Evolutionary conservation across 768 basidiomycete genomes (phyloP).

Genomic region (Tubosaeta sp.): DNA sequence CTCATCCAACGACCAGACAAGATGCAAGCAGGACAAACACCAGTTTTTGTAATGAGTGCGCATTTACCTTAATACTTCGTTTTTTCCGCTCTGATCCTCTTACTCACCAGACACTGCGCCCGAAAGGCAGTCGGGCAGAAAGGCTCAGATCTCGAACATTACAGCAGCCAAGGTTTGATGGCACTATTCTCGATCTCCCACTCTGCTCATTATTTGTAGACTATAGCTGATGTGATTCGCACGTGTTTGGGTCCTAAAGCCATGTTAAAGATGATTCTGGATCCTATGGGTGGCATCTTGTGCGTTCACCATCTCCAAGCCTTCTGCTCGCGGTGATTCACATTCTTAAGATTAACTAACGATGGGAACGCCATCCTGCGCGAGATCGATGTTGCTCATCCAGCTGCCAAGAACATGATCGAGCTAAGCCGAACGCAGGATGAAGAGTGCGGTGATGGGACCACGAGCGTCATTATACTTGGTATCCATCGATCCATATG

Average conservation of each 20-base stretch:
- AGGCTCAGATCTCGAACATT: slow-evolving; percentile 96
- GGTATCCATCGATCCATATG: slow-evolving; percentile 47
- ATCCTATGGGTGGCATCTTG: slow-evolving; percentile 99
- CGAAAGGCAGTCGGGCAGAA: slow-evolving; percentile 89
- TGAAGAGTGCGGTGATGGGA: slow-evolving; percentile 98
- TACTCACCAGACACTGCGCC: slow-evolving; percentile 74
- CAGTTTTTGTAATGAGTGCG: slow-evolving; percentile 82
- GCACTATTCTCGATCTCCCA: too few relatives aligned
- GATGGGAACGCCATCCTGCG: slow-evolving; percentile 99
- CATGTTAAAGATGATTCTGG: slow-evolving; percentile 99
- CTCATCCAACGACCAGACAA: slow-evolving; percentile 1
- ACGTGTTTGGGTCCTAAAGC: slow-evolving; percentile 97
- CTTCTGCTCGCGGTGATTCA: neutral
- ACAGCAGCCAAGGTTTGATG: slow-evolving; percentile 84
- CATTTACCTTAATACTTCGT: neutral
- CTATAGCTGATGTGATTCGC: slow-evolving; percentile 95
- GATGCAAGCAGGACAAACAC: slow-evolving; percentile 53
- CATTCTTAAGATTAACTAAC: slow-evolving; percentile 72
- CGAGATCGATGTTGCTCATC: slow-evolving; percentile 98
- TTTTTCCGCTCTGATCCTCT: neutral
- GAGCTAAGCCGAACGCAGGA: slow-evolving; percentile 97
- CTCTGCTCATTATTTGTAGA: slow-evolving; percentile 41
- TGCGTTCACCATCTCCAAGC: slow-evolving; percentile 34
- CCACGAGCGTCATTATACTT: slow-evolving; percentile 96
- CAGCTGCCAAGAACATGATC: slow-evolving; percentile 99